Percentiles rank a stretch among this genome's conserved stretches.
Evolutionary conservation across 768 basidiomycete species (phyloP).

Genomic region (Kwoniella europaea): DNA sequence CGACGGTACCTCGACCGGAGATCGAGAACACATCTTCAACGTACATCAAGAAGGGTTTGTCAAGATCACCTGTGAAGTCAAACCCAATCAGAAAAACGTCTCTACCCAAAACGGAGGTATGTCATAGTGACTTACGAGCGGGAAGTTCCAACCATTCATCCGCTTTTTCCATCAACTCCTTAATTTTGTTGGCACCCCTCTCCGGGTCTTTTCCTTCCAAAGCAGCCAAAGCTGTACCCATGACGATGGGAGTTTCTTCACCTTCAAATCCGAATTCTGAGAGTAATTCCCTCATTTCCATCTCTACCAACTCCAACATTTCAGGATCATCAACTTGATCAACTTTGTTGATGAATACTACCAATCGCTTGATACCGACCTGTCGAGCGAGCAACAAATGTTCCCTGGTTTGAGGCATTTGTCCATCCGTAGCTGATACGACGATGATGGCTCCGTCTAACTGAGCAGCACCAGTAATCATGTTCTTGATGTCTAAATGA

Average conservation of each 20-base stretch:
- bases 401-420: slow-evolving; percentile 99
- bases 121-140: slow-evolving; percentile 66
- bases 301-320: slow-evolving; percentile 98
- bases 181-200: slow-evolving; percentile 78
- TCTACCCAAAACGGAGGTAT: background rate
- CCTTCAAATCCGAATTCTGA: slow-evolving; percentile 93
- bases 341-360: slow-evolving; percentile 99
- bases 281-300: slow-evolving; percentile 99
- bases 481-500: slow-evolving; percentile 67
- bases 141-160: slow-evolving; percentile 96
- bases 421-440: slow-evolving; percentile 97
- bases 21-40: slow-evolving; percentile 97
- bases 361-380: slow-evolving; percentile 94
- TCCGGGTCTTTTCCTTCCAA: slow-evolving; percentile 82
- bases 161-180: slow-evolving; percentile 80
- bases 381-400: slow-evolving; percentile 96
- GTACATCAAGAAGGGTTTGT: slow-evolving; percentile 96
- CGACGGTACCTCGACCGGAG: slow-evolving; percentile 96
- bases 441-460: slow-evolving; percentile 75
- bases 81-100: slow-evolving; percentile 5
- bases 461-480: slow-evolving; percentile 98
- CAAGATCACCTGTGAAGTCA: slow-evolving; percentile 75
- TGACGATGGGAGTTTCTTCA: slow-evolving; percentile 95
- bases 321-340: slow-evolving; percentile 95
- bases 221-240: slow-evolving; percentile 95